phyloP scores from a whole-genome alignment of 2,329 filamentous ascomycete species.

The Monosporascus sp. region DNA sequence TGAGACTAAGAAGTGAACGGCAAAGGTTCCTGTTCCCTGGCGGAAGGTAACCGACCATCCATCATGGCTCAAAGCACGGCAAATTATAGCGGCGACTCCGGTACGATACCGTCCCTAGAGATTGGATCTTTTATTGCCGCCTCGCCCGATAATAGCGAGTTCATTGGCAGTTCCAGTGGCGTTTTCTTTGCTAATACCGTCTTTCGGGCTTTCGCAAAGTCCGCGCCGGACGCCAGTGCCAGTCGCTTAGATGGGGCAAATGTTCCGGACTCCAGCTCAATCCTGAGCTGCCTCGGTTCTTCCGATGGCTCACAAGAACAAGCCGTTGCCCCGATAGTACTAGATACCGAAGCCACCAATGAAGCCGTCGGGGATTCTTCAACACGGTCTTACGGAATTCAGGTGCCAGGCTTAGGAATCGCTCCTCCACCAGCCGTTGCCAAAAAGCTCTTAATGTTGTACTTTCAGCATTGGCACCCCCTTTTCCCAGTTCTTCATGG shows the following conservation, averaged over 20 bases:
- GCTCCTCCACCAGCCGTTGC: slow-evolving; percentile 26
- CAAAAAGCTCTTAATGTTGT: slow-evolving; percentile 39
- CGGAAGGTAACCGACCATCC: not conserved
- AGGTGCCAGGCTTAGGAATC: slow-evolving; percentile 18
- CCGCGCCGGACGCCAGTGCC: slow-evolving; percentile 1
- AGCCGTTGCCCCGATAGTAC: not conserved
- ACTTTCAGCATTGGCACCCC: slow-evolving; percentile 48
- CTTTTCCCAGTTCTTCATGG: slow-evolving; percentile 49
- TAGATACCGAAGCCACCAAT: not conserved
- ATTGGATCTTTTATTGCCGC: slow-evolving; percentile 37
- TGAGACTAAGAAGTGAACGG: no score
- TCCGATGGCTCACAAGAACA: slow-evolving; percentile 3
- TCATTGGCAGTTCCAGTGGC: slow-evolving; percentile 47
- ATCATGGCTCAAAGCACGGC: not conserved
- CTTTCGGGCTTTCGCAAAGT: slow-evolving; percentile 42
- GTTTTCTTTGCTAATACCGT: slow-evolving; percentile 52
- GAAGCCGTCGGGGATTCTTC: not conserved
- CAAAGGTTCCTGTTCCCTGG: not conserved
- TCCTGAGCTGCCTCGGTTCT: slow-evolving; percentile 12
- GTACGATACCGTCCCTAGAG: slow-evolving; percentile 20
- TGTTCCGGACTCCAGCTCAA: slow-evolving; percentile 10
- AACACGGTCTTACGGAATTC: slow-evolving; percentile 9
- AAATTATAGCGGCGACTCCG: not conserved
- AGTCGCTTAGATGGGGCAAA: slow-evolving; percentile 13
- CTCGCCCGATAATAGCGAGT: slow-evolving; percentile 41